A percentile compares a stretch with the other conserved stretches of the same genome.
phyloP scores from a whole-genome alignment of 306 rosid species.

The Prunus kanzakura region DNA sequence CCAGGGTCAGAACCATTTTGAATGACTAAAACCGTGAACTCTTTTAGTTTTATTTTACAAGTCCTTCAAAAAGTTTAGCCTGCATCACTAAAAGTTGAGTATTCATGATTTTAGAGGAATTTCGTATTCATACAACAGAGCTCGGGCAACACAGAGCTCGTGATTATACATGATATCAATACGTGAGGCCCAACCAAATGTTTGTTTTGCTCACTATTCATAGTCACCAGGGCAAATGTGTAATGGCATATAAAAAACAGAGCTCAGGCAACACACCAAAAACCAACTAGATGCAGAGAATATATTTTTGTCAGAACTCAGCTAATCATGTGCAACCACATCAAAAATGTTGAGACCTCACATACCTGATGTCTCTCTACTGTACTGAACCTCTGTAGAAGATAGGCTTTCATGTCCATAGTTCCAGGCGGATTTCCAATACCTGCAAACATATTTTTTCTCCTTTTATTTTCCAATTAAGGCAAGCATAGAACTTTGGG shows the following conservation, averaged over 20 bases:
- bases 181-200: no score
- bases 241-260: background rate
- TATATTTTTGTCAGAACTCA: background rate
- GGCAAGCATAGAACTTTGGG: slow-evolving; percentile 5
- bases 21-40: background rate
- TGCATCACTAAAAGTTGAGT: background rate
- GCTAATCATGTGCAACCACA: background rate
- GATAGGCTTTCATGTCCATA: slow-evolving; percentile 84
- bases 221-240: background rate
- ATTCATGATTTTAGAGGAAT: background rate
- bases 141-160: no score
- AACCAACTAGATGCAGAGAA: background rate
- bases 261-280: background rate
- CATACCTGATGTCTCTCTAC: slow-evolving; percentile 70
- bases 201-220: background rate
- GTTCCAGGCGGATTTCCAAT: slow-evolving; percentile 85
- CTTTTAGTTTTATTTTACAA: background rate
- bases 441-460: slow-evolving; percentile 39
- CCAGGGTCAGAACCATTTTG: background rate
- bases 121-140: no score
- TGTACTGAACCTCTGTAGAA: slow-evolving; percentile 74
- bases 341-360: slow-evolving; percentile 2
- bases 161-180: no score
- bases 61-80: background rate
- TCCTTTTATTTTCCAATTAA: background rate